Percentiles rank a stretch among this genome's conserved stretches.
Conservation (phyloP, 208 protist species). For the Leishmania arabica region DNA sequence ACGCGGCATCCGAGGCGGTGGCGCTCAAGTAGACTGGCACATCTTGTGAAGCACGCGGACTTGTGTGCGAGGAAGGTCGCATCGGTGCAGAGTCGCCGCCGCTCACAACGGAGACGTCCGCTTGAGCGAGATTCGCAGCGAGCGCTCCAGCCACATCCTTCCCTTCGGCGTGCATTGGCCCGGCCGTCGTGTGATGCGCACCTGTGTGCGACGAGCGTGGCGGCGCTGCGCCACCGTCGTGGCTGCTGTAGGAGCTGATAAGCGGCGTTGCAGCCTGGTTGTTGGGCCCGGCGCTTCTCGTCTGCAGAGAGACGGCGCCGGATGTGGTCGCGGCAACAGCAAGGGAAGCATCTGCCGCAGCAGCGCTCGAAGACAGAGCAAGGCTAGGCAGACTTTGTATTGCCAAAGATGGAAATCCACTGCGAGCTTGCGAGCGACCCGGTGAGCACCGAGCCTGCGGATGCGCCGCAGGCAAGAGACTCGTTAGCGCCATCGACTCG, state of each 20-base stretch:
- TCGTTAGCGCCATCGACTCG: too few species aligned
- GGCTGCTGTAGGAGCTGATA: background rate
- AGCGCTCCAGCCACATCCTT: background rate
- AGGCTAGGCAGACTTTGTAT: background rate
- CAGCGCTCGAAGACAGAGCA: background rate
- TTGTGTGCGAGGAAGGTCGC: background rate
- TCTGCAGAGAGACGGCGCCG: background rate
- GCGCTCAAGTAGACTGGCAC: background rate
- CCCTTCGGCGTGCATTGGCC: background rate
- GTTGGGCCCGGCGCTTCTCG: background rate
- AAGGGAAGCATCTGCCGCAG: background rate
- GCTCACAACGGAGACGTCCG: background rate
- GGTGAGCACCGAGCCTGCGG: slow-evolving; percentile 15
- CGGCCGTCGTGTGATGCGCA: background rate
- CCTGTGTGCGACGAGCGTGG: background rate
- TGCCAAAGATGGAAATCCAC: background rate
- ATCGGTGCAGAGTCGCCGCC: background rate
- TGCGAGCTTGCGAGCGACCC: slow-evolving; percentile 12
- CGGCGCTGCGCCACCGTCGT: background rate
- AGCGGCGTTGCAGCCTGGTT: background rate
- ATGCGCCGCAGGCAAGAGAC: background rate
- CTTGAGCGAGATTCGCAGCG: background rate
- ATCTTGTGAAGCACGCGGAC: background rate
- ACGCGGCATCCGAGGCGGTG: background rate
- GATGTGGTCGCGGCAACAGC: background rate